Evolutionary conservation across 2,329 filamentous ascomycete genomes (phyloP).

Genomic region (Trichoderma koningiopsis): DNA sequence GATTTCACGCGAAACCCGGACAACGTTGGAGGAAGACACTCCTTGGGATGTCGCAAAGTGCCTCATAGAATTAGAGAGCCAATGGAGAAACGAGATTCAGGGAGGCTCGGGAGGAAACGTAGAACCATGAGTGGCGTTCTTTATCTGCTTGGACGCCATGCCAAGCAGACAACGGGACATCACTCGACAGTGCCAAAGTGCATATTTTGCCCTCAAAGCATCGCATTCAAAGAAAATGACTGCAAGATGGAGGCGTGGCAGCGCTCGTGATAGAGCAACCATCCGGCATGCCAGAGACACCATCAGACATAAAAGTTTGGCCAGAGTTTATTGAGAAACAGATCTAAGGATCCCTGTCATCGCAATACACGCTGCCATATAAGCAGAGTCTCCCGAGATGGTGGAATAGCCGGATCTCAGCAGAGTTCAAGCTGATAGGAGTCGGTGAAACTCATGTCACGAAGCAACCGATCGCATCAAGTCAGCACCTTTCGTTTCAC

Average conservation of each 20-base stretch:
- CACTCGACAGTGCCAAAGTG: neutral
- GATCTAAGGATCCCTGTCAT: neutral
- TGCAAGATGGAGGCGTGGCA: neutral
- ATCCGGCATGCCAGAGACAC: neutral
- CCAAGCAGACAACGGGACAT: neutral
- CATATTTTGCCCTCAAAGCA: neutral
- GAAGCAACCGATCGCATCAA: neutral
- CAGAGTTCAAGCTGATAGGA: neutral
- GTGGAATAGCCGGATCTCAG: neutral
- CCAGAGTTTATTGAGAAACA: neutral
- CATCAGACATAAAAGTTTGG: neutral
- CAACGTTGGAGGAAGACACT: conserved; percentile 53
- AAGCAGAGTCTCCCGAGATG: neutral
- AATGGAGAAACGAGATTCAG: conserved; percentile 37
- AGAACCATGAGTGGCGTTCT: neutral
- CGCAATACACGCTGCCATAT: neutral
- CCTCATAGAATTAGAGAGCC: conserved; percentile 49
- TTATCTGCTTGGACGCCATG: neutral
- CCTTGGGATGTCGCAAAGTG: conserved; percentile 54
- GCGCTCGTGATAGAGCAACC: neutral
- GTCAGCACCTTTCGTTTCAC: neutral
- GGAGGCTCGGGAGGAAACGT: neutral
- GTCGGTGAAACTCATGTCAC: neutral
- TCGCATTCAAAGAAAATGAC: neutral
- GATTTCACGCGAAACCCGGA: conserved; percentile 58